Evolutionary conservation across 305 asterid genomes (phyloP).

Genomic region (Solanum aculeatissimum): DNA sequence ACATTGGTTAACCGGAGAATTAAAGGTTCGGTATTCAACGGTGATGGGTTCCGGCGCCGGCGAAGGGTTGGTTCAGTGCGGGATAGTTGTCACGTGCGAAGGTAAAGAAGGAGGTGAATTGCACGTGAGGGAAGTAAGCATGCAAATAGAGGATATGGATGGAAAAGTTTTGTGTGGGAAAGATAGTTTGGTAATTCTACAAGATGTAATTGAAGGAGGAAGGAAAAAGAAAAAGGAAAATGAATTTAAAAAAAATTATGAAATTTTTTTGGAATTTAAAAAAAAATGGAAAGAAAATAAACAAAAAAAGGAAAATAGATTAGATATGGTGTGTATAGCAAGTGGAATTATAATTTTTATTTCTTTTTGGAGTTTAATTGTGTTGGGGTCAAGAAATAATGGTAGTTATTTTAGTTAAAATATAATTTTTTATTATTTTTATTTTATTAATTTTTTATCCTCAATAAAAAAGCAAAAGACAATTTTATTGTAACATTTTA

Average conservation of each 20-base stretch:
- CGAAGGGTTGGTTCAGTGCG: constrained; percentile 23
- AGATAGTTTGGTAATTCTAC: constrained; percentile 41
- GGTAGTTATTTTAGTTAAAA: background rate
- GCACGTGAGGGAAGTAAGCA: constrained; percentile 48
- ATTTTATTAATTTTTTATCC: background rate
- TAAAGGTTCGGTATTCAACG: constrained; percentile 32
- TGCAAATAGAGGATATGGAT: constrained; percentile 77
- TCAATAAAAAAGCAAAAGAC: background rate
- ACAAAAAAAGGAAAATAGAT: constrained; percentile 25
- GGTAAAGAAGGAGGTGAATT: constrained; percentile 42
- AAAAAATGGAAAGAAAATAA: constrained; percentile 19
- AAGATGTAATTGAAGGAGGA: constrained; percentile 39
- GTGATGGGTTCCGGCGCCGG: constrained; percentile 16
- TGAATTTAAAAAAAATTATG: constrained; percentile 19
- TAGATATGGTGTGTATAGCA: constrained; percentile 31
- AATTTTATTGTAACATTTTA: background rate
- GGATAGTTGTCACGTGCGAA: constrained; percentile 39
- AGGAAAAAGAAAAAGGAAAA: constrained; percentile 21
- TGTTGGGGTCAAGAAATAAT: constrained; percentile 1
- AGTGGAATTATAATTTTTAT: constrained; percentile 27
- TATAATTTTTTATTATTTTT: background rate
- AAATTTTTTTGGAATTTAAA: constrained; percentile 17
- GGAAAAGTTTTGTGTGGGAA: constrained; percentile 37
- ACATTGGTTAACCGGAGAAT: constrained; percentile 47
- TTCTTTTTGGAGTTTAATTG: constrained; percentile 18